Base-by-base conservation (phyloP, 495 filamentous ascomycete genomes). In the Platismatia glauca region DNA sequence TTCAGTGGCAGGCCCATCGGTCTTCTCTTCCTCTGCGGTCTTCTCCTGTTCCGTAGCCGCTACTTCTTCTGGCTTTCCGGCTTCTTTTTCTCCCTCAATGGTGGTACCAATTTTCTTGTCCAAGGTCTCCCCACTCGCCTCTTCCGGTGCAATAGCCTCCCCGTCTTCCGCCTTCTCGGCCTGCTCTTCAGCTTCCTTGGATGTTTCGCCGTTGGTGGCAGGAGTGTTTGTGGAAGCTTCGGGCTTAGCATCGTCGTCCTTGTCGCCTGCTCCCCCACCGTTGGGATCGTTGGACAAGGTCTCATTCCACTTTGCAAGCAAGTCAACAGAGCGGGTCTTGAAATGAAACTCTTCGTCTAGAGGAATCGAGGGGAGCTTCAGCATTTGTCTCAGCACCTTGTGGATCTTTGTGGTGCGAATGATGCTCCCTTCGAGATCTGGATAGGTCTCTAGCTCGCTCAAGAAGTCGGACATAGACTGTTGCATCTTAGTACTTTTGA, bases 321-420 rank as follows among this genome's bases (percentile, higher is more conserved):
- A 79, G 22, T 78, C 76, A 62, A 87, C 80, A 43, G 88, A 88
- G 38, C 91, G 86, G 57, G 84, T 74, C 73, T 90, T 91, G 84
- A 96, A 92, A 34, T 86, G 77, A 75, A 86, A 92, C 63, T 93
- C 86, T 34, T 90, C 87, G 58, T 97, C 91, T 46, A 84, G 86
- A 7, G 91, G 91, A 64, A 96, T 95, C 6, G 80, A 78, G 22
- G 80, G 74, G 4, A 96, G 79, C 76, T 94, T 95, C 67, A 95
- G 78, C 69, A 97, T 93, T 46, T 84, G 89, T 76, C 90, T 92
- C 55, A 96, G 79, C 12, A 97, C 91, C 75, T 96, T 96, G 81
- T 95, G 89, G 74, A 96, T 95, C 79, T 95, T 95, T 39, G 91
- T 96, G 7, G 72, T 75, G 57, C 85, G 81, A 67, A 97, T 95